phyloP scores from a whole-genome alignment of 129 eudicot species.

The sunflower (Helianthus annuus) region DNA sequence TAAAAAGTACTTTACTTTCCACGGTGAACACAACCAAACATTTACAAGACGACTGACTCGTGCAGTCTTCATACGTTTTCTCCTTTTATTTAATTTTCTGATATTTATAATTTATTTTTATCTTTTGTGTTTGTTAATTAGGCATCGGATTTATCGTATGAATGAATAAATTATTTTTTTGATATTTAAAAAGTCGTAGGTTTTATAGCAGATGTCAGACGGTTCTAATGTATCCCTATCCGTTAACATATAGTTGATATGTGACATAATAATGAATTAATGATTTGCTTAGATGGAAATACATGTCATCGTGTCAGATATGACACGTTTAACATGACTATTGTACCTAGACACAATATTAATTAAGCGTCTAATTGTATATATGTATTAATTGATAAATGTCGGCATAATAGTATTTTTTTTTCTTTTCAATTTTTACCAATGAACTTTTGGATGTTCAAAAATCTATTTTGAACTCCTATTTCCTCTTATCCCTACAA shows the following conservation, averaged over 20 bases:
- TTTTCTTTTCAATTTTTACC: too few species aligned
- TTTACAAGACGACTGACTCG: constrained; percentile 17
- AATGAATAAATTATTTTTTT: constrained; percentile 6
- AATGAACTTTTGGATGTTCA: too few species aligned
- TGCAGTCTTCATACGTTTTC: constrained; percentile 17
- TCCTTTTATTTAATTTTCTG: neutral
- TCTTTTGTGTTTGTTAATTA: constrained; percentile 9
- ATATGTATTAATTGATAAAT: too few species aligned
- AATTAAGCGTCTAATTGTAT: too few species aligned
- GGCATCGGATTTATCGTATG: neutral
- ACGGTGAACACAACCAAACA: constrained; percentile 13
- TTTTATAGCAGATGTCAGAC: neutral
- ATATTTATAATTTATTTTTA: neutral
- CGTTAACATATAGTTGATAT: too few species aligned
- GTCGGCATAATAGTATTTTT: too few species aligned
- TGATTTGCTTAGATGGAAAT: too few species aligned
- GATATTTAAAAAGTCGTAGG: neutral
- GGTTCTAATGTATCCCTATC: too few species aligned
- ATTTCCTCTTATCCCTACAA: too few species aligned
- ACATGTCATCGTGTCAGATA: neutral
- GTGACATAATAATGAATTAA: too few species aligned
- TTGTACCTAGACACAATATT: too few species aligned
- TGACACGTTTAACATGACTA: neutral
- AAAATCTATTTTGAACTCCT: too few species aligned
- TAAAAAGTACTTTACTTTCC: constrained; percentile 1